Evolutionary conservation across 768 basidiomycete species (phyloP), one percentile per base, ranked within the genome.

Genomic region (Boletus vermiculosoides): DNA sequence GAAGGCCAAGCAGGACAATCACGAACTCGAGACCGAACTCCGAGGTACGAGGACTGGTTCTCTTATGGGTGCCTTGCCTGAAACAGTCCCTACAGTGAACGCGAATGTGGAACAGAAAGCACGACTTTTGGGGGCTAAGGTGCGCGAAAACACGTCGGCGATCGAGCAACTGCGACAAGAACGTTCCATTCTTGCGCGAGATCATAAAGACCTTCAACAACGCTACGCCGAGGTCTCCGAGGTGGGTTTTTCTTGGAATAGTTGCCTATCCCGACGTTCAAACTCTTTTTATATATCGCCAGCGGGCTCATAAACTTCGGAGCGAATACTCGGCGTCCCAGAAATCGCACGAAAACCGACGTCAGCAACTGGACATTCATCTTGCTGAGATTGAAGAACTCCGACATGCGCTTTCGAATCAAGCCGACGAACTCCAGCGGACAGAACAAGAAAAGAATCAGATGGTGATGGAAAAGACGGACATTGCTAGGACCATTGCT

Each of bases 141-240:
- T 90, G 12, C 72, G 79, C 12, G 87, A 89, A 70, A 94, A 92
- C 56, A 72, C 77, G 0, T 81, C 83, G 56, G 81, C 83, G 3
- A 88, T 93, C 47, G 84, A 90, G 28, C 83, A 87, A 31, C 76
- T 94, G 33, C 83, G 92, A 22, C 82, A 87, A 58, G 92, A 94
- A 65, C 87, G 90, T 4, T 80, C 86, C 30, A 68, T 86, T 47
- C 81, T 94, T 25, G 79, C 78, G 10, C 71, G 74, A 16, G 89
- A 93, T 62, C 84, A 92, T 65, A 88, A 88, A 67, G 78, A 82
- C 45, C 78, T 94, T 31, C 89, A 93, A 66, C 79, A 78, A 22
- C 83, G 81, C 20, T 87, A 86, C 62, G 71, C 82, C 4, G 83
- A 89, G 44, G 77, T 82, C 10, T 80, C 87, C 7, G 85, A 91